Base-by-base conservation (phyloP, 1,284 basidiomycete genomes). In the Phenoliferia sp. region DNA sequence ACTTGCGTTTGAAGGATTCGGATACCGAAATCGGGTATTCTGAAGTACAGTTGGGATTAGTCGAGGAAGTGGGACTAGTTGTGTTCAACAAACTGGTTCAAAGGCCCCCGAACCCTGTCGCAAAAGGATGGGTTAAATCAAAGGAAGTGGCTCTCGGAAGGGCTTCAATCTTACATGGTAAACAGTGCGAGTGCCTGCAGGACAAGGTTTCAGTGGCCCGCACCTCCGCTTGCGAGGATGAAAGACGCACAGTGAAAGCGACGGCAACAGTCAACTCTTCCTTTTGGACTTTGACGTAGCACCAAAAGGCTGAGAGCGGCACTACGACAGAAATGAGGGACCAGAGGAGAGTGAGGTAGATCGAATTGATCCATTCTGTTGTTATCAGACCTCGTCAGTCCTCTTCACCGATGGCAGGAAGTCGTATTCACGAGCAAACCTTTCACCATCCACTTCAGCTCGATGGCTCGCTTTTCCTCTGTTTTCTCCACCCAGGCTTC, bases 381-480 rank as follows among this genome's bases (percentile, higher is more conserved):
- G 33, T 54, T 28, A n/a, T 33, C 4, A 9, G 1, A 34, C 15
- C 68, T 26, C 31, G 19, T 73, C 68, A 15, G 59, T 44, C 39
- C 67, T 66, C 74, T 71, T n/a, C n/a, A n/a, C n/a, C n/a, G n/a
- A n/a, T n/a, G n/a, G n/a, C n/a, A n/a, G n/a, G n/a, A n/a, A n/a
- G n/a, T n/a, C n/a, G n/a, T n/a, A n/a, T n/a, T n/a, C n/a, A n/a
- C 17, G 6, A 54, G 69, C 76, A 7, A 67, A 70, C 59, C 75
- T 73, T 61, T 73, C 55, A 55, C 70, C 62, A 74, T 76, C 77
- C 71, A 79, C 33, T 35, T 62, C 66, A 77, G 62, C 69, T 73
- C 69, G 59, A 52, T 57, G 60, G 69, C 61, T 61, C 77, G 54
- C 66, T 76, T 73, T 66, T 59, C 32, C 72, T 68, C 36, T 39